These are phyloP conservation scores for Pichia sporocuriosa DNA, from an alignment of 805 yeast species.

Conservation along the genomic window DNA sequence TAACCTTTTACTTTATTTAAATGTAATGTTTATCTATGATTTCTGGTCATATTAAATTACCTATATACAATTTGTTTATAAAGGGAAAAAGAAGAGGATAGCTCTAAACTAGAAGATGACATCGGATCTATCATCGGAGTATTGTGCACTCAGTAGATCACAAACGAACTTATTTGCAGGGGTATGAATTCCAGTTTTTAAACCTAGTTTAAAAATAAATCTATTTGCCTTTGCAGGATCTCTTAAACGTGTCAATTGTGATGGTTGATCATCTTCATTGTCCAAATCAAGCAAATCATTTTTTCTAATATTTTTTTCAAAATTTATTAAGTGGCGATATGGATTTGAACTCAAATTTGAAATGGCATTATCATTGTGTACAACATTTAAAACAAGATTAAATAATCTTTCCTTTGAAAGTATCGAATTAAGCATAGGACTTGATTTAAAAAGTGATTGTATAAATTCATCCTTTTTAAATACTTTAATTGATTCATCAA, in stretches of 20 bases:
- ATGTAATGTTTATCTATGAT: no score
- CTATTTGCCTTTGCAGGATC: slow-evolving; percentile 4
- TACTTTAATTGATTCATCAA: slow-evolving; percentile 3
- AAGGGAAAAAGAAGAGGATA: no score
- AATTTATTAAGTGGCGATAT: background rate
- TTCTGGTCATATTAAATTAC: no score
- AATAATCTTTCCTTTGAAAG: slow-evolving; percentile 7
- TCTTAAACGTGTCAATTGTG: background rate
- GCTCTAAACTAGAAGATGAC: background rate
- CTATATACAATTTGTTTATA: no score
- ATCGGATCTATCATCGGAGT: background rate
- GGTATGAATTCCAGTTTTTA: background rate
- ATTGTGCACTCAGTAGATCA: background rate
- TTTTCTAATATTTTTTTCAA: background rate
- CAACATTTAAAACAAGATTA: background rate
- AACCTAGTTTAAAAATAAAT: slow-evolving; percentile 3
- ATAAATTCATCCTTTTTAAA: slow-evolving; percentile 2
- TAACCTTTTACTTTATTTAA: no score
- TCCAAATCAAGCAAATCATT: background rate
- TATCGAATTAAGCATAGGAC: background rate
- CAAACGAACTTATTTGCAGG: slow-evolving; percentile 3
- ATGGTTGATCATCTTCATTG: background rate
- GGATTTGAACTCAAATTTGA: background rate
- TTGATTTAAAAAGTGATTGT: background rate
- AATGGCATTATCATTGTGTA: background rate